Conservation (phyloP, 345 rosid species). For the Gossypium anomalum region DNA sequence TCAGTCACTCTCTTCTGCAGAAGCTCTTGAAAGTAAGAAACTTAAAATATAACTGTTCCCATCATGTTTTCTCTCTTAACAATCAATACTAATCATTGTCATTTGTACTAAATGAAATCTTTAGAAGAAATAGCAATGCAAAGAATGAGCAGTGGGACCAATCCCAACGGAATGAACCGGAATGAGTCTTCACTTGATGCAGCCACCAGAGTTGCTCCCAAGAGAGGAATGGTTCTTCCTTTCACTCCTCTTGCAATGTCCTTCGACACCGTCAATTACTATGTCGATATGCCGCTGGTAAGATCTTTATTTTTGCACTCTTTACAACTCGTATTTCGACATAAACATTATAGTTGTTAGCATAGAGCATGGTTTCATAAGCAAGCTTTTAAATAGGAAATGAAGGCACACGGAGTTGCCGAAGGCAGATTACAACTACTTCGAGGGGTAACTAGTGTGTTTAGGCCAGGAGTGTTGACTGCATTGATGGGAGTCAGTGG, state of each 20-base stretch:
- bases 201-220: conserved; percentile 19
- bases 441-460: conserved; percentile 65
- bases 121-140: conserved; percentile 15
- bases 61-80: neutral
- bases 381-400: conserved; percentile 48
- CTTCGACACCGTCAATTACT: conserved; percentile 42
- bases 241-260: conserved; percentile 60
- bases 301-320: neutral
- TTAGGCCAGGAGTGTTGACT: conserved; percentile 87
- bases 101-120: neutral
- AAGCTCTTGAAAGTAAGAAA: conserved; percentile 15
- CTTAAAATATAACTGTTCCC: neutral
- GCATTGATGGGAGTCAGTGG: conserved; percentile 98
- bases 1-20: conserved; percentile 32
- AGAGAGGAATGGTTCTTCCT: conserved; percentile 55
- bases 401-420: conserved; percentile 71
- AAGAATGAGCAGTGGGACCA: conserved; percentile 22
- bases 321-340: no score
- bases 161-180: neutral
- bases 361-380: neutral
- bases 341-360: neutral
- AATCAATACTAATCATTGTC: neutral
- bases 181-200: neutral
- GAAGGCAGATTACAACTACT: conserved; percentile 71
- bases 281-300: conserved; percentile 54